phyloP scores from a whole-genome alignment of 163 green algal species.

The Prototheca stagnorum region DNA sequence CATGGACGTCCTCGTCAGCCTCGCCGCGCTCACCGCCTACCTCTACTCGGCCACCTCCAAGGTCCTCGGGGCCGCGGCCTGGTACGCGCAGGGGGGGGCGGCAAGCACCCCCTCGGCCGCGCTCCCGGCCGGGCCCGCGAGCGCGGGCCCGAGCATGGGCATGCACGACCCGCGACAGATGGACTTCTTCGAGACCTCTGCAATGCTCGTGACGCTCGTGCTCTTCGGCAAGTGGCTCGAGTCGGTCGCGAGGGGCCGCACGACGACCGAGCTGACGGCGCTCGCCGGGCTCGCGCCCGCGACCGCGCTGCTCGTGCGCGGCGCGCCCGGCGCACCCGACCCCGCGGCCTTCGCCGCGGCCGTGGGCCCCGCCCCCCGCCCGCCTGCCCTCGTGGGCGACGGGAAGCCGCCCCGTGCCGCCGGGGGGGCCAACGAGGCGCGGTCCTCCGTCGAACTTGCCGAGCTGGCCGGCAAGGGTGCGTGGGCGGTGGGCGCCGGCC shows the following conservation, averaged over 20 bases:
- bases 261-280: constrained; percentile 6
- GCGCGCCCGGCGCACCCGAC: no score
- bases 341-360: no score
- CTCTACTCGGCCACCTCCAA: constrained; percentile 62
- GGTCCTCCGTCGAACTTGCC: no score
- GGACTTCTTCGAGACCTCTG: constrained; percentile 91
- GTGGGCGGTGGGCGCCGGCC: no score
- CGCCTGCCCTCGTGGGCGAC: no score
- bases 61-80: no score
- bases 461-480: no score
- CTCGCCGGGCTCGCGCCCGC: constrained; percentile 3
- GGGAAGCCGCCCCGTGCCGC: no score
- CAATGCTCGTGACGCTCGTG: constrained; percentile 94
- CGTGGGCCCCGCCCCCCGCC: no score
- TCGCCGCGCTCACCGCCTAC: constrained; percentile 85
- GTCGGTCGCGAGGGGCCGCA: constrained; percentile 23
- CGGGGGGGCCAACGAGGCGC: no score
- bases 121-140: constrained; percentile 4
- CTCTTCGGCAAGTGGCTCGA: constrained; percentile 92
- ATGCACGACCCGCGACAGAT: constrained; percentile 7
- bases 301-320: constrained; percentile 7
- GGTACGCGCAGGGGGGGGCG: no score
- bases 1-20: constrained; percentile 93
- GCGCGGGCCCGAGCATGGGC: constrained; percentile 21
- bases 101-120: constrained; percentile 26